Conservation (phyloP, 1,284 basidiomycete genomes). For the Agroathelia rolfsii region DNA sequence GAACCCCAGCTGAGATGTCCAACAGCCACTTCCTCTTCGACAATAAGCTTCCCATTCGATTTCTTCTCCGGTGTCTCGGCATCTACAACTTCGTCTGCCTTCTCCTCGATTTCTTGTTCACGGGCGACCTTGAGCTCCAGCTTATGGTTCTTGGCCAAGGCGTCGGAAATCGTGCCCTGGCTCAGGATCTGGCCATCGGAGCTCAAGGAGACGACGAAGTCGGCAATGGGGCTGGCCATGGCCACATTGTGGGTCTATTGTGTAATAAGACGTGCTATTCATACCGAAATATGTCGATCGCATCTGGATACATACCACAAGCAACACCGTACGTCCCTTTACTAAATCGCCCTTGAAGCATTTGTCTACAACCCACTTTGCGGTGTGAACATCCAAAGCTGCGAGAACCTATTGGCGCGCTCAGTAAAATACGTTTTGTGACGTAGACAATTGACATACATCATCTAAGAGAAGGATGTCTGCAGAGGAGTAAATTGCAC, state of each 20-base stretch:
- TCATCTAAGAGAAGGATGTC: conserved; percentile 58
- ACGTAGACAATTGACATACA: no score
- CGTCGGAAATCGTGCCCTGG: conserved; percentile 29
- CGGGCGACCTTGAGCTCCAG: conserved; percentile 25
- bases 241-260: conserved; percentile 58
- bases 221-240: conserved; percentile 44
- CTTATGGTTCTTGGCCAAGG: conserved; percentile 23
- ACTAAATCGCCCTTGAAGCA: conserved; percentile 65
- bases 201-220: conserved; percentile 45
- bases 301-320: conserved; percentile 41
- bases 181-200: conserved; percentile 32
- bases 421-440: no score
- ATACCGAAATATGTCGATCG: conserved; percentile 4
- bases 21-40: conserved; percentile 51
- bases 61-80: conserved; percentile 13
- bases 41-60: conserved; percentile 37
- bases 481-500: conserved; percentile 59
- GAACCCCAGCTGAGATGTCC: conserved; percentile 45
- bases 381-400: conserved; percentile 46
- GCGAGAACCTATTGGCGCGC: conserved; percentile 14
- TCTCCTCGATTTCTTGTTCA: conserved; percentile 23
- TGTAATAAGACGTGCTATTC: background rate
- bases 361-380: conserved; percentile 69
- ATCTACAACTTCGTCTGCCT: conserved; percentile 29
- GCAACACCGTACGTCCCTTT: conserved; percentile 56